phyloP scores from a whole-genome alignment of 305 asterid genomes.

The Fraxinus xanthoxyloides region DNA sequence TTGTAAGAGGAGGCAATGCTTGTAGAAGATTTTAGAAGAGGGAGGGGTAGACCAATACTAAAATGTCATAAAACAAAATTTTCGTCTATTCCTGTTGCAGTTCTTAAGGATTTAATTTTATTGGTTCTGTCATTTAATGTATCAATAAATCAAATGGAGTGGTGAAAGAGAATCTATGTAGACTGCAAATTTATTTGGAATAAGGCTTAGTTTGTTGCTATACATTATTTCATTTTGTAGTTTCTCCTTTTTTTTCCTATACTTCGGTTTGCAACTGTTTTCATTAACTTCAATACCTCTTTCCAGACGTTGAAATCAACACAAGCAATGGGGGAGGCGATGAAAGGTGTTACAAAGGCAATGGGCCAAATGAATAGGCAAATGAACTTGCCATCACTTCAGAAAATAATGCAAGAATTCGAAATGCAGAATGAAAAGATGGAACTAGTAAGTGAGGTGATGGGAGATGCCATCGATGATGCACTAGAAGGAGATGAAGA shows the following conservation, averaged over 20 bases:
- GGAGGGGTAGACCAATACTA: neutral
- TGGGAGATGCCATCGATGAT: conserved; percentile 98
- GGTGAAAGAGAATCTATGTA: neutral
- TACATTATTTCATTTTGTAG: neutral
- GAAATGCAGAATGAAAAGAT: conserved; percentile 95
- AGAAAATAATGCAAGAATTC: conserved; percentile 97
- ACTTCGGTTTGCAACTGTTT: neutral
- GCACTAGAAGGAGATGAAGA: conserved; percentile 99
- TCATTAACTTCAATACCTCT: neutral
- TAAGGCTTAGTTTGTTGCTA: neutral
- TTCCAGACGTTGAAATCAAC: conserved; percentile 88
- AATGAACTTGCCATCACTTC: conserved; percentile 95
- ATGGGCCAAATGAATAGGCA: conserved; percentile 99
- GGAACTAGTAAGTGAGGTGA: conserved; percentile 92
- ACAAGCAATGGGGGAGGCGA: conserved; percentile 99
- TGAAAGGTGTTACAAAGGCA: conserved; percentile 98
- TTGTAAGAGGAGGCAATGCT: neutral
- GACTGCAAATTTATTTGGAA: neutral
- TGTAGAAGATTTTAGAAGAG: neutral
- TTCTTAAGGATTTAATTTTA: neutral
- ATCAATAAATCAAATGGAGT: neutral
- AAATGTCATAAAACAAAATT: neutral
- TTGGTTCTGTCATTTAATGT: neutral
- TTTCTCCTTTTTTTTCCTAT: neutral
- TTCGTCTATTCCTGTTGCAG: neutral